Evolutionary conservation across 768 basidiomycete species (phyloP), one percentile per base, ranked within the genome.

Genomic region (Gelatoporia subvermispora): DNA sequence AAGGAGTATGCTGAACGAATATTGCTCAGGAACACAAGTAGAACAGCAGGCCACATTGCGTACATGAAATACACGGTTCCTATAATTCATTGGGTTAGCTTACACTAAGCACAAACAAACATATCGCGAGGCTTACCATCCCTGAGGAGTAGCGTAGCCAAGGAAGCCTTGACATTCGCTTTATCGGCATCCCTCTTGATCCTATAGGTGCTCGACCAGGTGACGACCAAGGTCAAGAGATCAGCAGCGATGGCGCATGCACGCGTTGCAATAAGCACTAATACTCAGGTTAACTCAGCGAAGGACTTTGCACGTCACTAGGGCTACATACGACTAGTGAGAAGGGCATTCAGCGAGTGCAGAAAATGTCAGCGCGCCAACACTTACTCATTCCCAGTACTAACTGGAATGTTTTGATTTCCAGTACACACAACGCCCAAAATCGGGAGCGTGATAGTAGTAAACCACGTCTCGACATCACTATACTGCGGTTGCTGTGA

Each of bases 21-120:
- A 38, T 22, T 8, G 15, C 4, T 44, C 37, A 38, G 16, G n/a
- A n/a, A 38, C 7, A 16, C 8, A 7, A 4, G 9, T 15, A 34
- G 23, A 5, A 15, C 8, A 17, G 47, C 4, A 2, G n/a, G 23
- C 3, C 20, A 7, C 11, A 15, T 17, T 2, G 43, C 52, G 13
- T 20, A 53, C 52, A 25, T 24, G 18, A 53, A 53, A 34, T 53
- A 53, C 0, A 53, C 8, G 15, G 52, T 53, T 2, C 52, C 52
- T 52, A 24, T 20, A 7, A 35, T 13, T 38, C 21, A 37, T 13
- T 17, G 15, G 18, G 2, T 2, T 4, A 20, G 18, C 24, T 35
- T 38, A 37, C 35, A n/a, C 9, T 24, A 22, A 10, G 20, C 8
- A 24, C 10, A 8, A 13, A 31, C n/a, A 9, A 45, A 17, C 31